Base-by-base conservation (phyloP, 495 filamentous ascomycete species). In the Daldinia concentrica region DNA sequence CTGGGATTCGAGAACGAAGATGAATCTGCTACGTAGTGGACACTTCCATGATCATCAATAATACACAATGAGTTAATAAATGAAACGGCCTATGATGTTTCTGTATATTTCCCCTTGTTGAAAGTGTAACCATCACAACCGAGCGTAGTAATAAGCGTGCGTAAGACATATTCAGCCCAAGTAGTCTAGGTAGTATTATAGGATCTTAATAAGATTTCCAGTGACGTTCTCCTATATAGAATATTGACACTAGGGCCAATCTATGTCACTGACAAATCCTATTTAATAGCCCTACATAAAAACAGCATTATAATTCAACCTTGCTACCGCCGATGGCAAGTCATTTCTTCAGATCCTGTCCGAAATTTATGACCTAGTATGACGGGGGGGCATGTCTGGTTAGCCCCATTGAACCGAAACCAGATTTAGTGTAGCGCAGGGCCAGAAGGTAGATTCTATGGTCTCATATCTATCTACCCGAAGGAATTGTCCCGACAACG, bases 1-100 rank as follows among this genome's bases (percentile, higher is more conserved):
- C 77, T 54, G 86, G 85, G 3, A 77, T 86, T 56, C 61, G 67
- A 43, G 76, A 76, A 32, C 70, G 64, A 37, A 57, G 62, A 50
- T 73, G 63, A 48, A 48, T 55, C n/a, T 59, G 19, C 19, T 51
- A 24, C 19, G 12, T 26, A 22, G 11, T 37, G 12, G 27, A 22
- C 32, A 12, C 14, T 19, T 51, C 14, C 12, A 19, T 29, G 39
- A n/a, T 37, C 9, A 32, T 51, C 4, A 57, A n/a, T 22, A 56
- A 41, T 14, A n/a, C 17, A 48, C 17, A 24, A 24, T 32, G 19
- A 27, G 30, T 43, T 32, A 24, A 48, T 2, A 45, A 61, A 50
- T 61, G 8, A 24, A 57, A n/a, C 27, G 45, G 62, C 32, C 24
- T 48, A 69, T 59, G 56, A 55, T 32, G 29, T 32, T 32, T 8